phyloP scores from a whole-genome alignment of 1,139 yeast species.

The Protomyces lactucae-debilis region DNA sequence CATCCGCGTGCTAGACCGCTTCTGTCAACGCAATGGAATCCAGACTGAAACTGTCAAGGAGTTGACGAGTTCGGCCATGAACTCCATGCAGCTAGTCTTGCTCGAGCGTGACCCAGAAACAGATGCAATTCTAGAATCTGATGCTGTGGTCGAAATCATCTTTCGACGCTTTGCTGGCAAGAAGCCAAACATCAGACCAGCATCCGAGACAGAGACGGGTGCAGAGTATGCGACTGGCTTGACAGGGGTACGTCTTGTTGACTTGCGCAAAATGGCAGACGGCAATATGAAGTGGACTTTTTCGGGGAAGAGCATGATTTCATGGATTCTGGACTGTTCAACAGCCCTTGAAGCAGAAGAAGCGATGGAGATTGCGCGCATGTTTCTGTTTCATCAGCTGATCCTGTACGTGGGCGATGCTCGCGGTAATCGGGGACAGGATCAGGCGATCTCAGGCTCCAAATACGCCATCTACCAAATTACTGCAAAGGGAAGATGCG shows the following conservation, averaged over 20 bases:
- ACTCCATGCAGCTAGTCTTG: constrained; percentile 64
- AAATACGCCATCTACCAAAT: constrained; percentile 43
- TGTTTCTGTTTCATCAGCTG: constrained; percentile 51
- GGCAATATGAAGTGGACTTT: constrained; percentile 47
- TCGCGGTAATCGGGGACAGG: constrained; percentile 33
- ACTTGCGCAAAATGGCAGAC: constrained; percentile 30
- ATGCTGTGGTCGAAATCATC: constrained; percentile 58
- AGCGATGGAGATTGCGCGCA: constrained; percentile 57
- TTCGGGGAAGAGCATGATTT: constrained; percentile 72
- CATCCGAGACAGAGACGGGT: constrained; percentile 40
- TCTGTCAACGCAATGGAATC: constrained; percentile 56
- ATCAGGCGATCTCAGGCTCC: constrained; percentile 34
- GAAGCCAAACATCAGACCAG: constrained; percentile 63
- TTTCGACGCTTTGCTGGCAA: constrained; percentile 64
- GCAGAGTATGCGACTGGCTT: constrained; percentile 27
- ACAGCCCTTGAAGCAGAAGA: constrained; percentile 58
- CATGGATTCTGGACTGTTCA: constrained; percentile 89
- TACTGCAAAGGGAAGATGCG: constrained; percentile 42
- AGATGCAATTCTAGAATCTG: constrained; percentile 62
- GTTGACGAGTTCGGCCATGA: constrained; percentile 53
- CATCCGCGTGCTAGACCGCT: constrained; percentile 59
- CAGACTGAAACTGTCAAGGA: constrained; percentile 43
- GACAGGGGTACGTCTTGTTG: constrained; percentile 30
- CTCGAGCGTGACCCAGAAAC: constrained; percentile 63
- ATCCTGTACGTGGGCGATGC: constrained; percentile 44